A percentile compares a stretch with the other conserved stretches of the same genome.
Evolutionary conservation across 2,329 filamentous ascomycete species (phyloP).

Genomic region (Cladosporium sp.): DNA sequence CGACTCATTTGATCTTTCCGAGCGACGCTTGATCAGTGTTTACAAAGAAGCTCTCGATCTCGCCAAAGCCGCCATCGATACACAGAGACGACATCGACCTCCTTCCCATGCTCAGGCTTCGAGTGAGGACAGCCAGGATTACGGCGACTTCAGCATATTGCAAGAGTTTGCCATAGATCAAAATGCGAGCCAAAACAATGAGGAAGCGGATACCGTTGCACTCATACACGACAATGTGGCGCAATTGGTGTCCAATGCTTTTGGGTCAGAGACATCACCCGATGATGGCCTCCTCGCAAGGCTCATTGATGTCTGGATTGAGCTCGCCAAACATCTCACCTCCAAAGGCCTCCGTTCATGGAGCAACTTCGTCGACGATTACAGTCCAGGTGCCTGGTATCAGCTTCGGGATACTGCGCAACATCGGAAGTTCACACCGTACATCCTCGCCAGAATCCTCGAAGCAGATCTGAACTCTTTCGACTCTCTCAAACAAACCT

Average conservation of each 20-base stretch:
- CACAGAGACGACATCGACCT: conserved; percentile 14
- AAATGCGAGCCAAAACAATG: neutral
- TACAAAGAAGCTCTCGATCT: conserved; percentile 47
- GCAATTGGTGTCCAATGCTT: conserved; percentile 54
- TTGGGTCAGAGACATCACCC: conserved; percentile 51
- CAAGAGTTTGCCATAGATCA: conserved; percentile 29
- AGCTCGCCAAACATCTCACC: conserved; percentile 43
- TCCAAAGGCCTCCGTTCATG: conserved; percentile 42
- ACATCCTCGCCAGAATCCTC: conserved; percentile 38
- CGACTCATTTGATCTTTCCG: conserved; percentile 44
- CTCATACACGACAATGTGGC: conserved; percentile 33
- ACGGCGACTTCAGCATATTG: conserved; percentile 48
- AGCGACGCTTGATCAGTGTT: conserved; percentile 36
- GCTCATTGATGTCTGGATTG: conserved; percentile 51
- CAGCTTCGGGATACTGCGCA: conserved; percentile 42
- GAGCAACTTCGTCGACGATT: conserved; percentile 51
- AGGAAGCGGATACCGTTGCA: neutral
- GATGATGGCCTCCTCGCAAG: conserved; percentile 49
- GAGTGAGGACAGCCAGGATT: conserved; percentile 59
- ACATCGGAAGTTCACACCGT: conserved; percentile 39
- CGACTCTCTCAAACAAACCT: conserved; percentile 34
- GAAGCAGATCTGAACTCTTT: conserved; percentile 35
- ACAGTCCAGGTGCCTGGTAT: conserved; percentile 46
- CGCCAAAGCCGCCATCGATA: conserved; percentile 36
- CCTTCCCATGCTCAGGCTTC: conserved; percentile 20